phyloP scores from a whole-genome alignment of 1,284 basidiomycete species.

The Flammula alnicola region DNA sequence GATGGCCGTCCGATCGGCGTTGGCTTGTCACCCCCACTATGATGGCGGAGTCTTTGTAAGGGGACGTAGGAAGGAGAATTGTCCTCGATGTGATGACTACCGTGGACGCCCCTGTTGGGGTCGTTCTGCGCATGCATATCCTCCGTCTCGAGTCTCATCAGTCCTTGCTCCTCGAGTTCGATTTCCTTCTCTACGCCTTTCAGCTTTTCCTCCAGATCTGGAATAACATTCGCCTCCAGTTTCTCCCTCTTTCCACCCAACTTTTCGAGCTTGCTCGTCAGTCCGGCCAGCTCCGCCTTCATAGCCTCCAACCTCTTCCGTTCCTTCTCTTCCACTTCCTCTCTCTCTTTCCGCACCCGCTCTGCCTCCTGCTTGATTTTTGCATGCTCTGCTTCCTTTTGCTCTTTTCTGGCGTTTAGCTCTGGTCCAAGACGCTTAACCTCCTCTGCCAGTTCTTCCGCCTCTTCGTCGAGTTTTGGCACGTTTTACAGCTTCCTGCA shows the following conservation, averaged over 20 bases:
- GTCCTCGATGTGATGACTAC: constrained; percentile 7
- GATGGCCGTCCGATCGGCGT: constrained; percentile 32
- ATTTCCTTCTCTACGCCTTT: constrained; percentile 53
- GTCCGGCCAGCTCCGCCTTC: constrained; percentile 47
- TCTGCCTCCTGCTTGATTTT: constrained; percentile 25
- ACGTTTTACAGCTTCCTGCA: constrained; percentile 78
- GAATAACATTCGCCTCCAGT: constrained; percentile 50
- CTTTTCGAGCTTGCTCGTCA: constrained; percentile 57
- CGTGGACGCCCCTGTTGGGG: constrained; percentile 11
- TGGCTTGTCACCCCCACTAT: constrained; percentile 21
- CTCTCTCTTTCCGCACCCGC: constrained; percentile 44
- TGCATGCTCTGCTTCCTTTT: constrained; percentile 54
- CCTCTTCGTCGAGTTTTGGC: constrained; percentile 64
- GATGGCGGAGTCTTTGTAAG: constrained; percentile 29
- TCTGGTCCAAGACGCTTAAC: constrained; percentile 58
- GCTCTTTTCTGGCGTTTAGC: constrained; percentile 44
- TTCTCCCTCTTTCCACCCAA: constrained; percentile 57
- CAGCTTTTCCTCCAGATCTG: constrained; percentile 60
- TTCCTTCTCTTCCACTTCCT: constrained; percentile 57
- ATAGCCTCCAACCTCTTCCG: constrained; percentile 63
- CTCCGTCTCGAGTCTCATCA: constrained; percentile 30
- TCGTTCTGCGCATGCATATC: too few species aligned
- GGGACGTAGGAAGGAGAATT: constrained; percentile 27
- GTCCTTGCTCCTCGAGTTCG: constrained; percentile 44
- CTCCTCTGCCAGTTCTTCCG: constrained; percentile 52